Base-by-base conservation (phyloP, 768 basidiomycete genomes). In the Lentinula lateritia region DNA sequence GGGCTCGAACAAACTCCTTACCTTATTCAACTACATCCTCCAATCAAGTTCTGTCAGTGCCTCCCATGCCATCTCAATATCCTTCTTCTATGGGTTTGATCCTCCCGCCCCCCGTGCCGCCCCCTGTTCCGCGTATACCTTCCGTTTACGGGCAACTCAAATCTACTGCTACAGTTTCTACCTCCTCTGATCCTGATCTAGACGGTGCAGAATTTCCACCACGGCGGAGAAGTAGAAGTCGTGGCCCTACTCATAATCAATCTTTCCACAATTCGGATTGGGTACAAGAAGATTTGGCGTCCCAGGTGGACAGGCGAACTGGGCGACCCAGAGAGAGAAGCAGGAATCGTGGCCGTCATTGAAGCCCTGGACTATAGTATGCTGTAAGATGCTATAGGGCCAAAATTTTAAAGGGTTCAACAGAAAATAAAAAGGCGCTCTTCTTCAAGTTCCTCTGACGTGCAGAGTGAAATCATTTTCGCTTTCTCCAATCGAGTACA, bases 41-140 rank as follows among this genome's bases (percentile, higher is more conserved):
- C 42, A 5, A 52, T 52, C 6, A 52, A 16, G 9, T 16, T 15
- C 20, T 6, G 7, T 12, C 55, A 12, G 20, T 38, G 12, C 36
- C 36, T 18, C 18, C 20, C 0, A 39, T 39, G 42, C n/a, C 41
- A n/a, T 59, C 58, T 38, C 23, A 36, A 12, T 41, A 59, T 34
- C 6, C 41, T 38, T 28, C 23, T 23, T 45, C 35, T 13, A 2
- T n/a, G 16, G 10, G 13, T 38, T 32, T n/a, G 1, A 28, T 32
- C 5, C 46, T 32, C 34, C 58, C 58, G 3, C 58, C 58, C 2
- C 58, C 58, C 15, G 58, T 59, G 8, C 58, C 58, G 34, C 58
- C 58, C 2, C 58, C 58, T 28, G 58, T 59, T 18, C 58, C 58
- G 34, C 58, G 15, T 9, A 48, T 50, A 48, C 58, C 46, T 50